Evolutionary conservation across 75 land plant genomes (phyloP), one percentile per base, ranked within the genome.

Genomic region (Selaginella moellendorffii): DNA sequence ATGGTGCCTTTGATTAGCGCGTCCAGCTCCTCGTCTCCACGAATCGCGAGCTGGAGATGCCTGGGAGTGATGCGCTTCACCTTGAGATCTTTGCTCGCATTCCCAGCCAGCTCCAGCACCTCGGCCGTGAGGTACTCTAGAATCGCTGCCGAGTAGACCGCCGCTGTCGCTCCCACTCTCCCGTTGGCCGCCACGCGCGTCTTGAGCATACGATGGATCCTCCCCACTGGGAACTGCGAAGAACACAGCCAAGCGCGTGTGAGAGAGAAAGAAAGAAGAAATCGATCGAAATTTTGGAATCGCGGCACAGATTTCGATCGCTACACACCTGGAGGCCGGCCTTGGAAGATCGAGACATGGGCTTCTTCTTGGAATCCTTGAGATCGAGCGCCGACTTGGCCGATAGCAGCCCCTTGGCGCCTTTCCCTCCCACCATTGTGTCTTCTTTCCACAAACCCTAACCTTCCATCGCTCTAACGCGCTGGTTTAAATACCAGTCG

Each of bases 11-110:
- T 75, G 20, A 81, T 78, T n/a, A 81, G 71, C 9, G 80, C 78
- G 61, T 78, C 81, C 8, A 81, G 80, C 70, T 81, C 83, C 68
- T 81, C 83, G 63, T 81, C 83, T 60, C 81, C 81, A 36, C 83
- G 66, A 9, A 81, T 78, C 17, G 83, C 83, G 20, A 81, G 81
- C 63, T 81, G 83, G 29, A 81, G 60, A 67, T 81, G 83, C 65
- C 83, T 66, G 19, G 83, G 83, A 17, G 77, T 75, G 23, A 81
- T 78, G 1, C 83, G 65, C 69, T 75, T 75, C 75, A 75, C 75
- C 22, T 75, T 75, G 2, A 75, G 56, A 54, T 75, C 77, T 30
- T 75, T 81, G 75, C 81, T 78, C 0, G 83, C 83, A 61, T 81
- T 81, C 19, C 83, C 83, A 14, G 83, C 83, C 62, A 81, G 69